Evolutionary conservation across 192 early-diverging fungal genomes (phyloP).

Genomic region (Gryganskiella cystojenkinii): DNA sequence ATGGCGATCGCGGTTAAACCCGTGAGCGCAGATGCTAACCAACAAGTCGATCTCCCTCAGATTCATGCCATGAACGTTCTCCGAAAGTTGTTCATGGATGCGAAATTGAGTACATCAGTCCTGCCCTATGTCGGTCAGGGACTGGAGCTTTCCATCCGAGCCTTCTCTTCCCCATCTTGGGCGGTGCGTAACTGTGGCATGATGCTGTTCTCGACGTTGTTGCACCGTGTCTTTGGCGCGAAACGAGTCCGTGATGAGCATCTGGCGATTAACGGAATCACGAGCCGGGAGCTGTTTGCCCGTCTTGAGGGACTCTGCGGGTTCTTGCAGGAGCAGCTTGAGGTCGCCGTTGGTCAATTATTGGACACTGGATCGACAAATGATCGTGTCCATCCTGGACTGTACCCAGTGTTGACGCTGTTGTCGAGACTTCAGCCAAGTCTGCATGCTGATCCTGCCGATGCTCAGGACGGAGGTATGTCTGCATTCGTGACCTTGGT

Average conservation of each 20-base stretch:
- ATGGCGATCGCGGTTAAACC: conserved; percentile 68
- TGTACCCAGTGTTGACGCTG: conserved; percentile 92
- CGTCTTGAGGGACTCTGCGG: conserved; percentile 84
- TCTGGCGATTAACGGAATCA: conserved; percentile 78
- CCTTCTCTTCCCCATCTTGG: conserved; percentile 85
- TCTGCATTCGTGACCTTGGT: conserved; percentile 62
- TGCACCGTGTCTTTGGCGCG: conserved; percentile 87
- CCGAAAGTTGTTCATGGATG: conserved; percentile 84
- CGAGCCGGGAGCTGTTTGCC: conserved; percentile 91
- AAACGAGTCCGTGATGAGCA: conserved; percentile 82
- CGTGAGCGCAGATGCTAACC: conserved; percentile 60
- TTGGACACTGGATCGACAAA: conserved; percentile 29
- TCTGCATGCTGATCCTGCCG: conserved; percentile 56
- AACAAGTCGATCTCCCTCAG: conserved; percentile 85
- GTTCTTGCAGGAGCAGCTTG: conserved; percentile 80
- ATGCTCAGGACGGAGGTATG: conserved; percentile 47
- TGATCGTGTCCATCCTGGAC: conserved; percentile 79
- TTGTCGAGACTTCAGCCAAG: conserved; percentile 84
- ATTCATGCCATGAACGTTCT: conserved; percentile 95
- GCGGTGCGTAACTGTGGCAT: conserved; percentile 95
- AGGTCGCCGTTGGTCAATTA: conserved; percentile 73
- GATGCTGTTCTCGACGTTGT: conserved; percentile 89
- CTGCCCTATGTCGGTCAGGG: conserved; percentile 82
- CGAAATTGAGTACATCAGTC: conserved; percentile 77
- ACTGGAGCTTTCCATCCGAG: conserved; percentile 81